phyloP scores from a whole-genome alignment of 768 basidiomycete species.

The Lentinula detonsa region DNA sequence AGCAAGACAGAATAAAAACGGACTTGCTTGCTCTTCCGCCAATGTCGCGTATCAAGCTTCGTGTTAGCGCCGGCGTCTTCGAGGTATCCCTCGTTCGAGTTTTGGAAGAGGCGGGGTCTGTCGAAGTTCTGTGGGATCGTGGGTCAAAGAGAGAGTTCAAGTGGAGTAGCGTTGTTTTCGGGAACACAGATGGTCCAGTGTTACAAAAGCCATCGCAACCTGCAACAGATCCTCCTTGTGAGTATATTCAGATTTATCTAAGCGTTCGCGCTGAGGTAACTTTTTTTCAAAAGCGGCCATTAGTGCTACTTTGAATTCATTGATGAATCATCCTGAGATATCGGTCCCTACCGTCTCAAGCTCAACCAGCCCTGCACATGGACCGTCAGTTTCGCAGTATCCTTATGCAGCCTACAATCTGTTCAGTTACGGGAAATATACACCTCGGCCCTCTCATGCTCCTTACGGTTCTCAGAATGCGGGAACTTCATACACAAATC shows the following conservation, averaged over 20 bases:
- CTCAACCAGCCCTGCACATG: neutral
- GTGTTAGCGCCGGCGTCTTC: constrained; percentile 78
- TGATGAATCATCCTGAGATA: neutral
- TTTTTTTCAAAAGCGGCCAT: neutral
- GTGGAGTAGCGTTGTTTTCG: constrained; percentile 77
- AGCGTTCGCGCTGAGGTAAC: neutral
- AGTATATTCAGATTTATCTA: neutral
- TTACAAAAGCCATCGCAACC: constrained; percentile 64
- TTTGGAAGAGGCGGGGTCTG: constrained; percentile 59
- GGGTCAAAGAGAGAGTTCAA: constrained; percentile 73
- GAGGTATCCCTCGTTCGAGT: constrained; percentile 77
- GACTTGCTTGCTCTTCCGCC: constrained; percentile 66
- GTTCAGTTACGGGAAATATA: neutral
- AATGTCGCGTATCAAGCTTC: constrained; percentile 78
- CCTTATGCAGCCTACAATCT: neutral
- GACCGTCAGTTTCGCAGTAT: neutral
- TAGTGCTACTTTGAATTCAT: neutral
- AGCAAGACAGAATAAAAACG: constrained; percentile 64
- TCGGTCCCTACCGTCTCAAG: neutral
- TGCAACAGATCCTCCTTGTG: constrained; percentile 27
- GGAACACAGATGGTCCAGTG: constrained; percentile 66
- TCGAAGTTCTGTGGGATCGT: constrained; percentile 80
- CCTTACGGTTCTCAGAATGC: neutral
- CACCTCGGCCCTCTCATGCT: neutral
- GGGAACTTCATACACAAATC: neutral